Base-by-base conservation (phyloP, 352 stramenopile genomes). In the Globisporangium cederbergense region DNA sequence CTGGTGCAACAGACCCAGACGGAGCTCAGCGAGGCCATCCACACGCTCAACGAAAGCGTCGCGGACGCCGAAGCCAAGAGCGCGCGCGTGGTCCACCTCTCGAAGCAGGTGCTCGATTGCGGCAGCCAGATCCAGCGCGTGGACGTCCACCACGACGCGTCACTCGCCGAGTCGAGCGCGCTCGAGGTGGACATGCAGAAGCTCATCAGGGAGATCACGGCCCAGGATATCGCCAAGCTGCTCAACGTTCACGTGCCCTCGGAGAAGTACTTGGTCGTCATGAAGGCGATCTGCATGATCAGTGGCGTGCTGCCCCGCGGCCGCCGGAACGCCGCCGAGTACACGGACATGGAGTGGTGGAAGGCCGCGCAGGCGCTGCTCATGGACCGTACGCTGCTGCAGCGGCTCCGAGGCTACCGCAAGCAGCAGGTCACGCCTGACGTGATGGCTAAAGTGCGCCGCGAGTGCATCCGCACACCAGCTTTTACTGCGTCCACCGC, bases 311-410 rank as follows among this genome's bases (percentile, higher is more conserved):
- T 89, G 22, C 83, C 81, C 36, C 79, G 81, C 13, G 81, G 81
- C 1, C 73, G 79, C 0, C 68, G 72, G 2, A 79, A 84, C 25
- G 79, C 81, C 4, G 77, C 73, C 13, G 81, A 92, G 61, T 94
- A 92, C 65, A 89, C 78, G 2, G 81, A 85, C 59, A 59, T 81
- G 16, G 85, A 94, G 52, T 94, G 85, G 85, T 92, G 83, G 85
- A 90, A 91, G 55, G 84, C 83, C 0, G 77, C 78, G 13, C 86
- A 94, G 58, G 83, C 86, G 10, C 52, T 94, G 62, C 70, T 94
- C 16, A 94, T 94, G 83, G 83, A 94, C 63, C 78, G 86, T 25
- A 80, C 72, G 45, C 59, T 94, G 9, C 52, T 94, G 18, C 78
- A 82, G 42, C 74, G 78, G 7, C 58, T 94, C 36, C 69, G 85